A percentile compares a stretch with the other conserved stretches of the same genome.
phyloP scores from a whole-genome alignment of 2,329 filamentous ascomycete species.

The Hypoxylon sp. region DNA sequence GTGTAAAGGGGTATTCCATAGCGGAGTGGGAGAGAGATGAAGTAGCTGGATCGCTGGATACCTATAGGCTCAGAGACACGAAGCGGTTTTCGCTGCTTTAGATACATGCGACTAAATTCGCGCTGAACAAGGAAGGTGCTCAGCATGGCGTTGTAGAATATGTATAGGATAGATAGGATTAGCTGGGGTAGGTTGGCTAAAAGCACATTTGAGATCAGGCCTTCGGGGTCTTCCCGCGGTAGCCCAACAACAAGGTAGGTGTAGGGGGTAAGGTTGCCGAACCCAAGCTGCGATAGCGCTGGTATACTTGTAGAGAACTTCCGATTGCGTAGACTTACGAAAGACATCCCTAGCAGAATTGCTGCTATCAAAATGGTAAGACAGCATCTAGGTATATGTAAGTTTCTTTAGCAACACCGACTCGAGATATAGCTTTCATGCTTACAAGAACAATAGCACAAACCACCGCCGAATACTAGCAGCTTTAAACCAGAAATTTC shows the following conservation, averaged over 20 bases:
- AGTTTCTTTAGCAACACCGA: constrained; percentile 13
- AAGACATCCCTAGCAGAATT: constrained; percentile 32
- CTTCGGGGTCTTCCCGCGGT: constrained; percentile 49
- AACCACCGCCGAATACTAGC: constrained; percentile 32
- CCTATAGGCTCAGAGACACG: constrained; percentile 60
- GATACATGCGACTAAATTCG: constrained; percentile 62
- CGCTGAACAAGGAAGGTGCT: constrained; percentile 29
- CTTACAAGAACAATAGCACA: constrained; percentile 28
- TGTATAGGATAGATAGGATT: constrained; percentile 62
- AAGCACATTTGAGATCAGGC: constrained; percentile 55
- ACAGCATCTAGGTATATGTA: neutral
- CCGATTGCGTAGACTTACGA: constrained; percentile 38
- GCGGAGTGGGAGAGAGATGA: constrained; percentile 61
- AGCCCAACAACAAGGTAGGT: constrained; percentile 47
- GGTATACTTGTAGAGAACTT: constrained; percentile 40
- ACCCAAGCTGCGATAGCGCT: constrained; percentile 51
- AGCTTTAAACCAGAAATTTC: constrained; percentile 30
- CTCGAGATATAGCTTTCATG: constrained; percentile 24
- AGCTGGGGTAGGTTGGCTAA: constrained; percentile 64
- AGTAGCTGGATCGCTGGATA: constrained; percentile 61
- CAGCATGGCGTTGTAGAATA: constrained; percentile 59
- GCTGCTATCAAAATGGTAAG: constrained; percentile 29
- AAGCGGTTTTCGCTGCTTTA: constrained; percentile 54
- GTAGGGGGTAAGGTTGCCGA: constrained; percentile 46
- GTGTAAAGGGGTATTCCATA: constrained; percentile 60